These are phyloP conservation scores for Protomyces inundatus DNA, from an alignment of 1,139 yeast genomes.

Conservation along the genomic window DNA sequence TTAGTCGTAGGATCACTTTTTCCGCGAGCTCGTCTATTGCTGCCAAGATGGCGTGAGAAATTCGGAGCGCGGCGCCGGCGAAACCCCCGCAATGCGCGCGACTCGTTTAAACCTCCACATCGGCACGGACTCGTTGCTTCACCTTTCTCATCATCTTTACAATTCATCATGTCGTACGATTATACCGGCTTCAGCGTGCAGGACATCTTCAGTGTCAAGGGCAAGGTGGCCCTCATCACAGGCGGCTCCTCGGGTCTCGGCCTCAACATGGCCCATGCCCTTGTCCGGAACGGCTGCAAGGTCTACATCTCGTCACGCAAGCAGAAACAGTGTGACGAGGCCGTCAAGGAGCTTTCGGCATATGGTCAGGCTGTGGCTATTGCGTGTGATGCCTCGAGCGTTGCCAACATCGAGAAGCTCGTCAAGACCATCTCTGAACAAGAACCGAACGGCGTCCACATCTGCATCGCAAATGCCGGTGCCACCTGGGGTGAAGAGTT, in stretches of 20 bases:
- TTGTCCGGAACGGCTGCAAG: constrained; percentile 21
- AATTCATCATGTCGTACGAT: constrained; percentile 9
- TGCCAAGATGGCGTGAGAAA: no score
- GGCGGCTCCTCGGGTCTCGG: constrained; percentile 51
- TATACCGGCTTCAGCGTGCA: constrained; percentile 32
- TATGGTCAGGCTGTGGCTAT: constrained; percentile 49
- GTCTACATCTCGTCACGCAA: constrained; percentile 67
- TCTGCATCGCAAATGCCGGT: constrained; percentile 73
- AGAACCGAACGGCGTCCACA: constrained; percentile 53
- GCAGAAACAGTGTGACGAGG: constrained; percentile 57
- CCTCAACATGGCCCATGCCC: constrained; percentile 20
- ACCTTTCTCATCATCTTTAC: no score
- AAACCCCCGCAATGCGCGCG: no score
- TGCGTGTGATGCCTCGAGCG: constrained; percentile 57
- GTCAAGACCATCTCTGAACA: constrained; percentile 45
- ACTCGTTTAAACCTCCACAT: no score
- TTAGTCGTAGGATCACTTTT: no score
- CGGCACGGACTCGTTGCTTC: no score
- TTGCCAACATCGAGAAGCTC: constrained; percentile 50
- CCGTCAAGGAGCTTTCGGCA: constrained; percentile 50
- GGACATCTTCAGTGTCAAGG: constrained; percentile 44
- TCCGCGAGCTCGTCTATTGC: no score
- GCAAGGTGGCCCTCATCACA: constrained; percentile 65
- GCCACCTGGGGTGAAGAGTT: constrained; percentile 77
- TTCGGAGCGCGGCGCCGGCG: no score